A percentile compares a stretch with the other conserved stretches of the same genome.
Evolutionary conservation across 305 asterid species (phyloP).

Genomic region (Stenogyne calaminthoides): DNA sequence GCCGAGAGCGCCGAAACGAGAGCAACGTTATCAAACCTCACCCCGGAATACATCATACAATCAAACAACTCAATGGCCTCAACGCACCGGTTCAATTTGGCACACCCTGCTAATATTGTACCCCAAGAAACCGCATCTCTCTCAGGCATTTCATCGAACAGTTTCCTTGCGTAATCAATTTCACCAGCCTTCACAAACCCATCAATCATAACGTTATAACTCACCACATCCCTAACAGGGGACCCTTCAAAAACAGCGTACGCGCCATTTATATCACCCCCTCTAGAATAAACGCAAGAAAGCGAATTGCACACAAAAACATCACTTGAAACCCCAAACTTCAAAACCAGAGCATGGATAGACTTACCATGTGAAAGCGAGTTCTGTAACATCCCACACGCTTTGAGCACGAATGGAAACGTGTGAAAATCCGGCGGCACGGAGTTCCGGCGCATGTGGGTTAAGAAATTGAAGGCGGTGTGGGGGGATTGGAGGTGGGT

Average conservation of each 20-base stretch:
- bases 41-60: conserved; percentile 42
- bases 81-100: conserved; percentile 42
- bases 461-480: conserved; percentile 41
- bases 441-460: conserved; percentile 52
- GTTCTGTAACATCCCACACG: conserved; percentile 48
- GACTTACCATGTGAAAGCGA: conserved; percentile 37
- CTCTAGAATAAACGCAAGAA: conserved; percentile 37
- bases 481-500: conserved; percentile 51
- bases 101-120: conserved; percentile 75
- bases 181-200: conserved; percentile 66
- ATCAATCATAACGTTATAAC: conserved; percentile 65
- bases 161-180: conserved; percentile 43
- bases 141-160: conserved; percentile 64
- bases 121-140: conserved; percentile 71
- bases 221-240: conserved; percentile 57
- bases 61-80: conserved; percentile 66
- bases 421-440: conserved; percentile 64
- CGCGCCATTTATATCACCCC: conserved; percentile 43
- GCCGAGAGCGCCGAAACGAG: conserved; percentile 74
- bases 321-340: conserved; percentile 61
- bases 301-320: conserved; percentile 60
- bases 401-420: conserved; percentile 69
- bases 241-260: conserved; percentile 54
- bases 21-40: conserved; percentile 52
- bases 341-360: conserved; percentile 58